These are phyloP conservation scores for Kwoniella newhampshirensis DNA, from an alignment of 768 basidiomycete genomes.

Conservation along the genomic window DNA sequence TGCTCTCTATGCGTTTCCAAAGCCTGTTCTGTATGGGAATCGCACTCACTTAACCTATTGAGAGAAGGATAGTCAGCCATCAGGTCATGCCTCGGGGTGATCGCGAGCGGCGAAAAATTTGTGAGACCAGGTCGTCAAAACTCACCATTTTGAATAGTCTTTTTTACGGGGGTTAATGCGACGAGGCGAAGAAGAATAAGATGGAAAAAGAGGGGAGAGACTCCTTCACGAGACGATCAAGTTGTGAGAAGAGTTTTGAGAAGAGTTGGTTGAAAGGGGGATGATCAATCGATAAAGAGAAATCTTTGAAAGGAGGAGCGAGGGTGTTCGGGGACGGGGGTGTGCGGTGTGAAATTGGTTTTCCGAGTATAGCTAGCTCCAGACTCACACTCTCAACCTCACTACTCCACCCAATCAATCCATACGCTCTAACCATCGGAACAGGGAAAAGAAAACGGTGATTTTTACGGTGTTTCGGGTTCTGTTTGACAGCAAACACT, in stretches of 20 bases:
- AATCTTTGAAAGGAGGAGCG: background rate
- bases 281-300: constrained; percentile 5
- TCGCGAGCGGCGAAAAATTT: background rate
- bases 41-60: constrained; percentile 43
- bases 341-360: no score
- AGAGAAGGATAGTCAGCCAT: constrained; percentile 30
- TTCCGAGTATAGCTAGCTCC: no score
- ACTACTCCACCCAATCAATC: no score
- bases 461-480: no score
- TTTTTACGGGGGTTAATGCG: constrained; percentile 20
- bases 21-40: background rate
- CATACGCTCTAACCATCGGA: no score
- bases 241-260: constrained; percentile 5
- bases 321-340: no score
- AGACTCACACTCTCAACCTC: no score
- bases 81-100: background rate
- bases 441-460: no score
- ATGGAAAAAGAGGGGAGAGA: constrained; percentile 3
- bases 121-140: background rate
- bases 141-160: constrained; percentile 45
- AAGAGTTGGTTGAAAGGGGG: background rate
- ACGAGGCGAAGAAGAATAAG: background rate
- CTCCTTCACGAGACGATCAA: background rate
- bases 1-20: background rate
- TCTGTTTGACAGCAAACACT: no score